phyloP scores from a whole-genome alignment of 73 alveolate genomes.

The Loxodes magnus region DNA sequence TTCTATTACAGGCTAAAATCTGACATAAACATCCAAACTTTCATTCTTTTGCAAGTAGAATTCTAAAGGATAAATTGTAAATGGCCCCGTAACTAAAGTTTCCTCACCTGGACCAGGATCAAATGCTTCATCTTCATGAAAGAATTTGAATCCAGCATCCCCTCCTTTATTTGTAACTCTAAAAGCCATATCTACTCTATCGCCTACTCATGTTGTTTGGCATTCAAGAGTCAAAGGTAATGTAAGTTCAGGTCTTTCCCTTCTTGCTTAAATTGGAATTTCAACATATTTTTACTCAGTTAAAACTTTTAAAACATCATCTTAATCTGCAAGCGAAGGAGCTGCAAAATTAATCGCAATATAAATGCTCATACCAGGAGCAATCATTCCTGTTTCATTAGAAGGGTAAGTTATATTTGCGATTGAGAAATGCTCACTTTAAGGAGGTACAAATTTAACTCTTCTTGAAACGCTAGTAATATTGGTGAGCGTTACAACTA shows the following conservation, averaged over 20 bases:
- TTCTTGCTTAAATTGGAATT: slow-evolving; percentile 76
- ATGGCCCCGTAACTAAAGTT: slow-evolving; percentile 68
- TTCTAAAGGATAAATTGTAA: slow-evolving; percentile 77
- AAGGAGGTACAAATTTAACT: slow-evolving; percentile 71
- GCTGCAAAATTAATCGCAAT: slow-evolving; percentile 69
- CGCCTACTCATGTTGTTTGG: slow-evolving; percentile 73
- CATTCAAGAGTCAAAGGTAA: slow-evolving; percentile 77
- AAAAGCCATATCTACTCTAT: slow-evolving; percentile 78
- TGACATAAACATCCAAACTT: slow-evolving; percentile 74
- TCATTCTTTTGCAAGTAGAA: slow-evolving; percentile 78
- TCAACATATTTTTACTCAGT: slow-evolving; percentile 74
- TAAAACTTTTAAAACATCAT: slow-evolving; percentile 58
- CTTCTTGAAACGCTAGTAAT: slow-evolving; percentile 59
- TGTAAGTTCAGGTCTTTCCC: slow-evolving; percentile 81
- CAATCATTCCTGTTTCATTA: slow-evolving; percentile 59
- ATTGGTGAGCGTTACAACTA: slow-evolving; percentile 73
- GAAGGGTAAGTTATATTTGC: slow-evolving; percentile 60
- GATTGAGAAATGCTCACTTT: slow-evolving; percentile 65
- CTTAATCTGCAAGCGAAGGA: slow-evolving; percentile 77
- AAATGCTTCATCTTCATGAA: slow-evolving; percentile 69
- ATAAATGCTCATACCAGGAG: slow-evolving; percentile 87
- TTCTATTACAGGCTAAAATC: slow-evolving; percentile 70
- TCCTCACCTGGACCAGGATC: slow-evolving; percentile 36
- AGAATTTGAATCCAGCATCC: slow-evolving; percentile 87
- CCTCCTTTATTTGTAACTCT: slow-evolving; percentile 86